These are phyloP conservation scores for Aspergillus udagawae DNA, from an alignment of 2,329 filamentous ascomycete genomes.

Conservation along the genomic window DNA sequence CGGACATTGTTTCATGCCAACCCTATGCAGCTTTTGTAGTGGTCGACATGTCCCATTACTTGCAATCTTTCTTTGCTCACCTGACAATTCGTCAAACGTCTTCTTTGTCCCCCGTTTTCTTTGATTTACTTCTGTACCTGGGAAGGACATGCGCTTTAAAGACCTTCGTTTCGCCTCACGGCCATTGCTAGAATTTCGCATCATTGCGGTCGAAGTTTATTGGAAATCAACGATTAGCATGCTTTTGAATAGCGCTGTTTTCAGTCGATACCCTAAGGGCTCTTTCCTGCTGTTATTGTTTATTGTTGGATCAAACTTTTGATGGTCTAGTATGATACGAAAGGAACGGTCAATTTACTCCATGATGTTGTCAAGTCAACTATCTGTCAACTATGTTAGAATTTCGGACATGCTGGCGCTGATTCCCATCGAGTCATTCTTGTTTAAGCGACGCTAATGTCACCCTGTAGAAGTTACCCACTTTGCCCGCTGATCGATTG, in stretches of 20 bases:
- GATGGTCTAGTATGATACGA: conserved; percentile 2
- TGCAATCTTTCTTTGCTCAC: neutral
- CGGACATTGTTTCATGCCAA: conserved; percentile 26
- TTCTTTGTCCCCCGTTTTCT: conserved; percentile 9
- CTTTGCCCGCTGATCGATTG: neutral
- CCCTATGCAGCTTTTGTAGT: conserved; percentile 3
- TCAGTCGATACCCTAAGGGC: conserved; percentile 3
- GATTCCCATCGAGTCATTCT: neutral
- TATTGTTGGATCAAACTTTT: neutral
- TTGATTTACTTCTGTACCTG: conserved; percentile 14
- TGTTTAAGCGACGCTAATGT: neutral
- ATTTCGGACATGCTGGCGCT: neutral
- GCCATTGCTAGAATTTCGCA: conserved; percentile 14
- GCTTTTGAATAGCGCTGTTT: conserved; percentile 22
- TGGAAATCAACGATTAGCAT: conserved; percentile 1
- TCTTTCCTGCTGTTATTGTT: conserved; percentile 3
- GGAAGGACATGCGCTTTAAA: conserved; percentile 21
- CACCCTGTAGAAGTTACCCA: neutral
- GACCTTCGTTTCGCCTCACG: conserved; percentile 22
- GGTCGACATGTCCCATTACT: conserved; percentile 11
- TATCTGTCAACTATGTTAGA: neutral
- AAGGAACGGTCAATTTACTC: conserved; percentile 8
- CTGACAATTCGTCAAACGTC: neutral
- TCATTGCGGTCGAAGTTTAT: conserved; percentile 1
- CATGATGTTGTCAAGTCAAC: neutral